phyloP scores from a whole-genome alignment of 148 eudicot genomes.

The Vaccinium vitisidaea region DNA sequence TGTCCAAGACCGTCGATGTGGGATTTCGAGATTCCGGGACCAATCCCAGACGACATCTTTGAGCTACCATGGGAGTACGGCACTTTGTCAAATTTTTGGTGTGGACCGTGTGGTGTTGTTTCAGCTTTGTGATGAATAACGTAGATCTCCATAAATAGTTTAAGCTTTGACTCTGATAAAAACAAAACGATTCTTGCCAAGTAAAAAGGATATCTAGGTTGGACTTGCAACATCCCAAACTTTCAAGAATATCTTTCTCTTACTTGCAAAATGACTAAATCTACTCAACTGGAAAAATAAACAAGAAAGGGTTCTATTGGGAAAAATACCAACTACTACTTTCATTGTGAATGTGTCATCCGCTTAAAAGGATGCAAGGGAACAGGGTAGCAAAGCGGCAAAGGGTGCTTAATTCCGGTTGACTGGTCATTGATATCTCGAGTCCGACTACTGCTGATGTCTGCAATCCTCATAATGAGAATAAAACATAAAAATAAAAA shows the following conservation, averaged over 20 bases:
- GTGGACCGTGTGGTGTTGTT: not conserved
- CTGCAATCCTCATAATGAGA: not conserved
- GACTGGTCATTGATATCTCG: not conserved
- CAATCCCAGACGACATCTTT: not conserved
- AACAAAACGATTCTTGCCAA: not conserved
- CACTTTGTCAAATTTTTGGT: not conserved
- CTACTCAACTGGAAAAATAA: not conserved
- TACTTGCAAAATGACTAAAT: not conserved
- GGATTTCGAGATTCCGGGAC: conserved; percentile 1
- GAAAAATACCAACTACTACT: not conserved
- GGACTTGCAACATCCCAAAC: not conserved
- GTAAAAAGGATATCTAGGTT: not conserved
- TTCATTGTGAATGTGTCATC: not conserved
- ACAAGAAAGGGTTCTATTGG: not conserved
- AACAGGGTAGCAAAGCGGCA: not conserved
- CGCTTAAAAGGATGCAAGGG: not conserved
- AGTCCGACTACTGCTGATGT: not conserved
- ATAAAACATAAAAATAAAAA: not conserved
- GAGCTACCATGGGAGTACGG: not conserved
- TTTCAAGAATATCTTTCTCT: not conserved
- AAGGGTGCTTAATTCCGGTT: not conserved
- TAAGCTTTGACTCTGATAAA: not conserved
- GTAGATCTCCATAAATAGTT: not conserved
- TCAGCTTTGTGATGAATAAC: not conserved
- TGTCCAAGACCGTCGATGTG: not conserved